Evolutionary conservation across 2,329 filamentous ascomycete species (phyloP).

Genomic region (Colletotrichum liaoningense): DNA sequence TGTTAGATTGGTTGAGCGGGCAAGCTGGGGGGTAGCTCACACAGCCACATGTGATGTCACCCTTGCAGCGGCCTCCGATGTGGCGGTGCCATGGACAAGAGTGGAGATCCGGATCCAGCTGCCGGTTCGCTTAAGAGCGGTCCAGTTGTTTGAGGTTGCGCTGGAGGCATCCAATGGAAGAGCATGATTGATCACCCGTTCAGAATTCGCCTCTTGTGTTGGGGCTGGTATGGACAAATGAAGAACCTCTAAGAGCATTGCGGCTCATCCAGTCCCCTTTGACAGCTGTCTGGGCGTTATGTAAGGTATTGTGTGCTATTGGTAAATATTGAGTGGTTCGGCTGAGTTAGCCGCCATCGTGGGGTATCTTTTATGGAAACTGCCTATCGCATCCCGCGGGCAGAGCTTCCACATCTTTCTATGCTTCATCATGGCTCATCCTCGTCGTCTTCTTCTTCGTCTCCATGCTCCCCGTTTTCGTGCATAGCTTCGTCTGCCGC

Average conservation of each 20-base stretch:
- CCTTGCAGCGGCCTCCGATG: conserved; percentile 25
- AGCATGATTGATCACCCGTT: conserved; percentile 12
- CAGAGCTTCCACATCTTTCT: neutral
- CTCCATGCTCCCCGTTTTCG: conserved; percentile 38
- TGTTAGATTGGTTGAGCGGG: conserved; percentile 21
- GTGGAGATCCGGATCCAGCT: conserved; percentile 11
- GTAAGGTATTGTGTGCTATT: neutral
- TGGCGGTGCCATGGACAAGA: conserved; percentile 20
- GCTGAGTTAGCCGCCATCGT: conserved; percentile 4
- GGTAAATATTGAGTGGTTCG: conserved; percentile 5
- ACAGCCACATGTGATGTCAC: conserved; percentile 38
- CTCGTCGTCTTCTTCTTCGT: conserved; percentile 42
- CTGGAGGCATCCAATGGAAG: conserved; percentile 32
- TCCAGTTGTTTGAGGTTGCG: conserved; percentile 7
- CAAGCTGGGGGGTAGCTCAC: conserved; percentile 31
- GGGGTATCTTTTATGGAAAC: conserved; percentile 30
- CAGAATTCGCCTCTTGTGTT: conserved; percentile 9
- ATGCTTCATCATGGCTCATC: conserved; percentile 17
- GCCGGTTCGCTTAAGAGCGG: conserved; percentile 29
- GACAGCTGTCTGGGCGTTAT: conserved; percentile 1
- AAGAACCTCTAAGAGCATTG: neutral
- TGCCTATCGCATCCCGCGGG: neutral
- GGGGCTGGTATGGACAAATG: neutral
- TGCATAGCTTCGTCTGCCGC: conserved; percentile 39
- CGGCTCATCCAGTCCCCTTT: conserved; percentile 8